Evolutionary conservation across 2,329 filamentous ascomycete species (phyloP), one percentile per base, ranked within the genome.

Genomic region (Exophiala sp.): DNA sequence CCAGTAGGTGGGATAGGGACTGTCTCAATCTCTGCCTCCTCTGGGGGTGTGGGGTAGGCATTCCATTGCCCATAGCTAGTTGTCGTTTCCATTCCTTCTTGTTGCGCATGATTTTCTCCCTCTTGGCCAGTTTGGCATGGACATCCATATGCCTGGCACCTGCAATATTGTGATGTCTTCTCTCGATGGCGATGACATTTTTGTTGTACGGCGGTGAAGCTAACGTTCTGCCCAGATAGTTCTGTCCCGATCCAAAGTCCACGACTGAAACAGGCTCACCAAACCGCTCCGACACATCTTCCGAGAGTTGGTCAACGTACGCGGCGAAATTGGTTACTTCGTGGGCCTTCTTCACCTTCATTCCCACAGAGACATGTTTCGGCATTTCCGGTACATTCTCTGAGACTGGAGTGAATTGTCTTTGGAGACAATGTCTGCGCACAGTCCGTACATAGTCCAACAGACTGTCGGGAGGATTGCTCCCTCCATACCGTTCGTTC

Each of bases 191-290:
- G 47, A 97, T 82, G 37, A 97, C 85, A 58, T 89, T 81, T 61
- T 83, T 82, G 62, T 90, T 87, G 70, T 95, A 95, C 0, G 90
- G 89, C 46, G 83, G 76, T 55, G 85, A 88, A 11, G 91, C 91
- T 50, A 98, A 74, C 1, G 88, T 86, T 39, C 93, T 79, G 1
- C 93, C 91, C 2, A 98, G 81, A 63, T 98, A 98, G 64, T 96
- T 97, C 66, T 97, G 91, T 0, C 93, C 93, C 46, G 89, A 95
- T 22, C 93, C 93, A 67, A 97, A 95, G 69, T 98, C 93, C 42
- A 97, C 84, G 51, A 95, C 82, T 0, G 88, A 87, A 53, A 96
- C 82, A 5, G 62, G 59, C 47, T 66, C 64, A 11, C 75, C 69
- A 9, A 52, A 39, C 4, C 43, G 46, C 41, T 73, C 68, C 0